Conservation (phyloP, 345 rosid genomes). For the Hibiscus syriacus region DNA sequence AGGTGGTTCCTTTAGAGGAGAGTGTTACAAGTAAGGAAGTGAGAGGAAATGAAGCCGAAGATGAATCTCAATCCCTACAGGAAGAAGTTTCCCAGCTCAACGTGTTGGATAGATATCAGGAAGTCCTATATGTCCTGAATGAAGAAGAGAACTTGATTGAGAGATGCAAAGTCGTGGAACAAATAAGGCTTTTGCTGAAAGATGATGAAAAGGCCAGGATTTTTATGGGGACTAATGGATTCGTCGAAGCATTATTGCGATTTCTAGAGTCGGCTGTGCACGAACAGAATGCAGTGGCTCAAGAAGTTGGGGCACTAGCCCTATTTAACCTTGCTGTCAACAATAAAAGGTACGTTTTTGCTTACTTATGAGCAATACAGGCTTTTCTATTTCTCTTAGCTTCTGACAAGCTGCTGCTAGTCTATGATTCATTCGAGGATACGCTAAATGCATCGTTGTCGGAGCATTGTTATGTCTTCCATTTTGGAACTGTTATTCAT, state of each 20-base stretch:
- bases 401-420: no score
- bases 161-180: slow-evolving; percentile 62
- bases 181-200: slow-evolving; percentile 62
- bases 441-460: no score
- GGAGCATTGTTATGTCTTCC: neutral
- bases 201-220: slow-evolving; percentile 92
- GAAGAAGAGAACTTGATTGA: slow-evolving; percentile 42
- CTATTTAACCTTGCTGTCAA: slow-evolving; percentile 91
- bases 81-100: slow-evolving; percentile 39
- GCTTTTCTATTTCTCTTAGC: no score
- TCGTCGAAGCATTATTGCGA: slow-evolving; percentile 61
- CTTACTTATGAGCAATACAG: neutral
- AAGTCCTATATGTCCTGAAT: slow-evolving; percentile 46
- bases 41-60: slow-evolving; percentile 32
- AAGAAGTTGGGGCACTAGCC: slow-evolving; percentile 87
- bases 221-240: slow-evolving; percentile 81
- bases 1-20: slow-evolving; percentile 72
- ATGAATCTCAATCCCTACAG: slow-evolving; percentile 7
- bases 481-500: neutral
- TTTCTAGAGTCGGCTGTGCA: slow-evolving; percentile 57
- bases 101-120: slow-evolving; percentile 38
- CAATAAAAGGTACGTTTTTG: slow-evolving; percentile 67
- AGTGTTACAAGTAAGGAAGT: slow-evolving; percentile 40
- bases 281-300: slow-evolving; percentile 38
- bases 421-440: no score